Percentiles rank a stretch among this genome's conserved stretches.
These are phyloP conservation scores for Emmonsia crescens DNA, from an alignment of 2,329 filamentous ascomycete genomes.

Conservation along the genomic window DNA sequence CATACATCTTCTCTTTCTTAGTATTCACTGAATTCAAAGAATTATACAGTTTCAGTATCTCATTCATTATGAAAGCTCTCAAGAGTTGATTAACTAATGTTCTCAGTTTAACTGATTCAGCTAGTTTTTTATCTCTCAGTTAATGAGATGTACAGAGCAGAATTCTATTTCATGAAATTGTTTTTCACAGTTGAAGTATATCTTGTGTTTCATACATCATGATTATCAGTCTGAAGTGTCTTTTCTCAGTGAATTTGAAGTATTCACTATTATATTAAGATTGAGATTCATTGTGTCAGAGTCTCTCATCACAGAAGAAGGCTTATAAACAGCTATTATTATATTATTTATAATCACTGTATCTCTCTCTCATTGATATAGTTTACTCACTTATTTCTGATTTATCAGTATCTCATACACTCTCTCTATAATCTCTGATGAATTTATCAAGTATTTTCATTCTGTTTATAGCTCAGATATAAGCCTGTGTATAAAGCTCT, in stretches of 20 bases:
- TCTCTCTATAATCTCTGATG: background rate
- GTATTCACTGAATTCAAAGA: background rate
- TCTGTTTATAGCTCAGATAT: no score
- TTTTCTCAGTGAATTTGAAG: background rate
- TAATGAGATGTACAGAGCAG: background rate
- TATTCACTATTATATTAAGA: background rate
- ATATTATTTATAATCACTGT: no score
- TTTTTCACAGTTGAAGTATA: background rate
- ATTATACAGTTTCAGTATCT: background rate
- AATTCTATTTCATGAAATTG: background rate
- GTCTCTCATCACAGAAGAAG: no score
- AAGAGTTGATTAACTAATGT: background rate
- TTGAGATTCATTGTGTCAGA: background rate
- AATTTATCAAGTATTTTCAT: no score
- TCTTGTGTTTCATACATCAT: background rate
- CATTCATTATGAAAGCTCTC: background rate
- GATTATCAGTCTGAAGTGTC: background rate
- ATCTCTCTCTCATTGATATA: no score
- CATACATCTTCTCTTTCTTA: background rate
- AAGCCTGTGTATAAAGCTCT: no score
- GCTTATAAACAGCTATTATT: no score
- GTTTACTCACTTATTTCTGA: background rate
- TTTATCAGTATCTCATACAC: background rate
- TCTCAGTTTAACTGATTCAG: background rate
- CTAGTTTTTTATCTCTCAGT: background rate